Base-by-base conservation (phyloP, 75 land plant species). In the Picea glauca region DNA sequence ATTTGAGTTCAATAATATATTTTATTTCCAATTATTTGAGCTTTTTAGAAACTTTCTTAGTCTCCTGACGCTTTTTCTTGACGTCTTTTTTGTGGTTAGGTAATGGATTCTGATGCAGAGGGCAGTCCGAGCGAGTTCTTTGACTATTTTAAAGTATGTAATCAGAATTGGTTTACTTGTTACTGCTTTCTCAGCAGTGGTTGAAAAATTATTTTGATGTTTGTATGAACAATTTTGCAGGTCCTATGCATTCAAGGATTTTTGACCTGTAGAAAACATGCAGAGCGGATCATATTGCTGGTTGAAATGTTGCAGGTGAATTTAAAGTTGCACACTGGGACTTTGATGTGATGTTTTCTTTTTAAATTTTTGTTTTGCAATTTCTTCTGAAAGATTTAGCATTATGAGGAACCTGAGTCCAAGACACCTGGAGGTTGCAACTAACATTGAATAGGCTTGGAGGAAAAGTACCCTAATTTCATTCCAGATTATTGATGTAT, bases 41-140 rank as follows among this genome's bases (percentile, higher is more conserved):
- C 32, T 54, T 23, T 30, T 30, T 58, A 15, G n/a, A 13, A 31
- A 15, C 21, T 21, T 23, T 50, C 33, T 54, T 50, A 31, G 3
- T 13, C 61, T 58, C 62, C 23, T 54, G 60, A 30, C 3, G 4
- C 13, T 58, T 14, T 75, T 50, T 30, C 18, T 57, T 8, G 30
- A 75, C 13, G 56, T 50, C 12, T 74, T 56, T 12, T 68, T 59
- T 40, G 46, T 88, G 56, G 35, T 63, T 79, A 96, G 99, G 99
- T 96, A n/a, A 98, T 98, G 99, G 99, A 98, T 80, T 98, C 99
- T 75, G 99, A 98, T 90, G 99, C 99, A 58, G 99, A 98, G 79
- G 99, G 99, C 38, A 89, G 86, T 60, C 91, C 99, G 30, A 98
- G 99, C 80, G 99, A 98, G 79, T 95, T 98, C 80, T 98, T 93